Conservation (phyloP, 2,329 filamentous ascomycete species). For the Microcera coccophila region DNA sequence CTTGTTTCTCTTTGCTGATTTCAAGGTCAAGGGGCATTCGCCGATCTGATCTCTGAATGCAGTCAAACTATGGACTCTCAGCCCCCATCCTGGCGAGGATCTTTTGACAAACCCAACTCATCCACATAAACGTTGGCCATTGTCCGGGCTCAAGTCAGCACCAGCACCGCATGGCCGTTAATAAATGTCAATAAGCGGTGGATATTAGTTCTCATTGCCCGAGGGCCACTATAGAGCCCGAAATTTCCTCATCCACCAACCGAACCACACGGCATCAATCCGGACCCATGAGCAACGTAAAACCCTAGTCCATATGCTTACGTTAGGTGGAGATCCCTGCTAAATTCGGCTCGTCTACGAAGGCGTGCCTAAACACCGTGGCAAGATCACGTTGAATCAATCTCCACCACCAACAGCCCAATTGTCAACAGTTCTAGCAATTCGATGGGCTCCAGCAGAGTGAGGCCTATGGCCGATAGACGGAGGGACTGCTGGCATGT, state of each 20-base stretch:
- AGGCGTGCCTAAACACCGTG: neutral
- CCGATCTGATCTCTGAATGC: no score
- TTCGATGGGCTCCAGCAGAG: no score
- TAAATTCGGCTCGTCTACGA: neutral
- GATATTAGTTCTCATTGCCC: neutral
- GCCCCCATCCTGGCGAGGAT: neutral
- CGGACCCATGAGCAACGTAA: neutral
- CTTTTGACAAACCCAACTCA: neutral
- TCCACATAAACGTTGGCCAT: neutral
- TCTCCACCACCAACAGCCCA: neutral
- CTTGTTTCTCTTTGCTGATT: neutral
- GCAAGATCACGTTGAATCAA: neutral
- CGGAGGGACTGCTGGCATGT: no score
- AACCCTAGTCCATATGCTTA: no score
- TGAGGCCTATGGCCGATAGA: no score
- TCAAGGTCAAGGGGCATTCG: no score
- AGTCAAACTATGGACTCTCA: no score
- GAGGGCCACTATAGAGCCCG: neutral
- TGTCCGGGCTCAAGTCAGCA: neutral
- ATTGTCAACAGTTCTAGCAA: neutral
- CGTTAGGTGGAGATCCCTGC: no score
- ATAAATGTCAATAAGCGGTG: neutral
- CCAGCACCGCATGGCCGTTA: neutral
- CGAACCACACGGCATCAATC: neutral
- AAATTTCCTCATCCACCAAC: neutral